phyloP scores from a whole-genome alignment of 1,139 yeast genomes.

The Saccharomycopsis crataegensis region DNA sequence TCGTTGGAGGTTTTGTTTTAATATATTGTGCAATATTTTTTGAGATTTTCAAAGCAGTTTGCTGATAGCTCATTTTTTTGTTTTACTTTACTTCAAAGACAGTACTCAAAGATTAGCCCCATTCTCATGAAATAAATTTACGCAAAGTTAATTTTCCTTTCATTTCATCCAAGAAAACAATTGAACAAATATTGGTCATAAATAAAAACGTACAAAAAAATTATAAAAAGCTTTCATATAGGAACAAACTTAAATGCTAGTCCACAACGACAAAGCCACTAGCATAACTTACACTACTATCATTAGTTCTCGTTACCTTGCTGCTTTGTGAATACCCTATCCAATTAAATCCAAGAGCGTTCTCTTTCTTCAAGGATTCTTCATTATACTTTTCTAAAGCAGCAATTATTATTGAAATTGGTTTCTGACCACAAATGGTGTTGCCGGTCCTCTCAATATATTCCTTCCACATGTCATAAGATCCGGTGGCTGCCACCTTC shows the following conservation, averaged over 20 bases:
- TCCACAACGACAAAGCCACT: conserved; percentile 53
- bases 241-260: neutral
- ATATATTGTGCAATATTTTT: too few relatives aligned
- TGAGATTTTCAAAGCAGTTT: too few relatives aligned
- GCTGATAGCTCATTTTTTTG: too few relatives aligned
- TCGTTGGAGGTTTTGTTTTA: too few relatives aligned
- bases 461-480: conserved; percentile 50
- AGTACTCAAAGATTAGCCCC: too few relatives aligned
- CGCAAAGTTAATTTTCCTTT: too few relatives aligned
- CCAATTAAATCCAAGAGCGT: conserved; percentile 48
- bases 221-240: neutral
- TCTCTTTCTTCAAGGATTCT: conserved; percentile 22
- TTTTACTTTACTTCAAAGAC: too few relatives aligned
- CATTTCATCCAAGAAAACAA: too few relatives aligned
- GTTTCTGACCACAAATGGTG: conserved; percentile 91
- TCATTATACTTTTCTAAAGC: conserved; percentile 33
- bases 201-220: too few relatives aligned
- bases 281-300: conserved; percentile 86
- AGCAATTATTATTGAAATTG: conserved; percentile 57
- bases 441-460: conserved; percentile 69
- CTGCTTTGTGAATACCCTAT: conserved; percentile 79
- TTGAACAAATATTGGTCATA: too few relatives aligned
- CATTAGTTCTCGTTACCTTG: conserved; percentile 39
- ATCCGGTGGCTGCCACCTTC: conserved; percentile 50
- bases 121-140: too few relatives aligned